Percentiles rank a stretch among this genome's conserved stretches.
Conservation (phyloP, 768 basidiomycete genomes). For the Boletus sp. region DNA sequence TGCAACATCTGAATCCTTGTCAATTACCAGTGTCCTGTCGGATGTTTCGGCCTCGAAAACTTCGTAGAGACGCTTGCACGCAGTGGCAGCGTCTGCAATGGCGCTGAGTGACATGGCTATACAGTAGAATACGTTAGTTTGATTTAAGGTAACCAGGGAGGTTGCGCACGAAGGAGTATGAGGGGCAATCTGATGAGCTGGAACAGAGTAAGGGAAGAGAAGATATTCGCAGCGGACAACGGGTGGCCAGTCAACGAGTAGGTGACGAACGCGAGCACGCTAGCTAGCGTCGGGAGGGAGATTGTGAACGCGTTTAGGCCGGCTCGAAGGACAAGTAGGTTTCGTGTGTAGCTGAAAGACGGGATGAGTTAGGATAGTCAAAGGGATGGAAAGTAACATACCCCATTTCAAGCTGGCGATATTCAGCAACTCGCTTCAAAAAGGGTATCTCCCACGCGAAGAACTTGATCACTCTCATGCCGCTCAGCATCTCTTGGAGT, state of each 20-base stretch:
- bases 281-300: slow-evolving; percentile 74
- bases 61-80: slow-evolving; percentile 68
- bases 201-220: slow-evolving; percentile 84
- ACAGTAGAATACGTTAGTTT: slow-evolving; percentile 2
- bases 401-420: too few relatives aligned
- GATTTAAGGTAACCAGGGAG: not conserved
- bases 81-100: slow-evolving; percentile 84
- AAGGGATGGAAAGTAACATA: slow-evolving; percentile 29
- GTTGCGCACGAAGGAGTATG: slow-evolving; percentile 57
- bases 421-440: too few relatives aligned
- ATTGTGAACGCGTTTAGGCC: slow-evolving; percentile 67
- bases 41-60: slow-evolving; percentile 85
- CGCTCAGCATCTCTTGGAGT: too few relatives aligned
- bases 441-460: too few relatives aligned
- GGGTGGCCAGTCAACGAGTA: slow-evolving; percentile 72
- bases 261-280: slow-evolving; percentile 73
- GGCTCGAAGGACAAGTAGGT: slow-evolving; percentile 62
- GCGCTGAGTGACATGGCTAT: slow-evolving; percentile 67
- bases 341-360: slow-evolving; percentile 54
- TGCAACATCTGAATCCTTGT: slow-evolving; percentile 54
- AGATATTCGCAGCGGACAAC: slow-evolving; percentile 70
- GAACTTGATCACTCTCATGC: too few relatives aligned
- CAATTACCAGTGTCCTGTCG: slow-evolving; percentile 53
- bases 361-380: not conserved
- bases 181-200: slow-evolving; percentile 79